Evolutionary conservation across 139 green algal genomes (phyloP).

Genomic region (Coelastrella sp.): DNA sequence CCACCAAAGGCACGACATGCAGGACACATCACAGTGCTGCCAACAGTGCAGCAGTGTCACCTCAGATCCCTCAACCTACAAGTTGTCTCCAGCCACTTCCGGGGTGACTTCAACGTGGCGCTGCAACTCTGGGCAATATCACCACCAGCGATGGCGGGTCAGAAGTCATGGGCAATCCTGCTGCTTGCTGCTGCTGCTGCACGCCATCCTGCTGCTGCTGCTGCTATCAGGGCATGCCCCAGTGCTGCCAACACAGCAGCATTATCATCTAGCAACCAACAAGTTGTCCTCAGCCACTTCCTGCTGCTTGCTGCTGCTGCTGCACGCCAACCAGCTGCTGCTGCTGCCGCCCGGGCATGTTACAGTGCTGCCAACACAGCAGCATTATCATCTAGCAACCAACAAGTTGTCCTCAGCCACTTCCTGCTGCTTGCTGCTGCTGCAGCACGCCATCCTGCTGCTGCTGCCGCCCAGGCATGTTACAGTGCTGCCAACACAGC

Average conservation of each 20-base stretch:
- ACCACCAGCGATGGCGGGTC: too few relatives aligned
- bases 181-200: not conserved
- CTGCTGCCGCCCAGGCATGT: not conserved
- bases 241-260: not conserved
- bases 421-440: not conserved
- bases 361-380: not conserved
- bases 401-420: not conserved
- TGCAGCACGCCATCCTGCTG: not conserved
- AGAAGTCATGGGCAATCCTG: too few relatives aligned
- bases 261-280: not conserved
- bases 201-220: too few relatives aligned
- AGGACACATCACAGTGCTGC: not conserved
- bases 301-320: not conserved
- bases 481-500: not conserved
- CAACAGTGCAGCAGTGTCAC: not conserved
- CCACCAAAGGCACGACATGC: not conserved
- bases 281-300: not conserved
- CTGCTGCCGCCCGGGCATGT: not conserved
- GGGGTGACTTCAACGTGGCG: too few relatives aligned
- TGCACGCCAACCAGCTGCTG: not conserved
- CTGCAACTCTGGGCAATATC: too few relatives aligned
- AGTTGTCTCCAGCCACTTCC: not conserved
- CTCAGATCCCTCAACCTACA: not conserved
- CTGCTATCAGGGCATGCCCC: too few relatives aligned
- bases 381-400: slow-evolving; percentile 10